Conservation (phyloP, 805 yeast genomes). For the Nakazawaea molendinolei region DNA sequence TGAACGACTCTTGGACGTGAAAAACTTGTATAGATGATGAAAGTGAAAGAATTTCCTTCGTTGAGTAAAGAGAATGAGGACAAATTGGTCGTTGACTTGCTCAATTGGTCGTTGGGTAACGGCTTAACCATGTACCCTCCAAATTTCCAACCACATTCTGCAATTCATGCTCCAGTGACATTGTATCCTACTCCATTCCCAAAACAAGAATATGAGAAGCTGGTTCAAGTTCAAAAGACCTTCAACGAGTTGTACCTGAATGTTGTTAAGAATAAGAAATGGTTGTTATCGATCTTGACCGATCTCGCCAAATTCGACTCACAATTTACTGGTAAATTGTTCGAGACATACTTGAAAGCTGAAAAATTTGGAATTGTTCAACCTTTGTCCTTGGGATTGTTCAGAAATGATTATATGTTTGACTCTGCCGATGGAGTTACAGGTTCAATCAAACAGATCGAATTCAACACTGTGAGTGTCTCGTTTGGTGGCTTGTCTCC, state of each 20-base stretch:
- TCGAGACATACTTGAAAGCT: conserved; percentile 50
- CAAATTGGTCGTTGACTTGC: conserved; percentile 37
- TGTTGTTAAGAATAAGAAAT: conserved; percentile 50
- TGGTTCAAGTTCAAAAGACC: conserved; percentile 54
- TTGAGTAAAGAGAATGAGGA: conserved; percentile 14
- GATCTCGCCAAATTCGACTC: conserved; percentile 53
- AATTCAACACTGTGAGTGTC: conserved; percentile 92
- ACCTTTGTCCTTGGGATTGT: conserved; percentile 71
- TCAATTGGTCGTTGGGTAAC: conserved; percentile 73
- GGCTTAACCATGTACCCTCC: conserved; percentile 83
- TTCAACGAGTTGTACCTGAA: conserved; percentile 74
- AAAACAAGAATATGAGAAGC: conserved; percentile 53
- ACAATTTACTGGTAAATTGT: conserved; percentile 78
- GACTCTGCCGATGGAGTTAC: conserved; percentile 38
- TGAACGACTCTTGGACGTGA: no score
- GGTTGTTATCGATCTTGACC: conserved; percentile 54
- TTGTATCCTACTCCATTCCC: conserved; percentile 90
- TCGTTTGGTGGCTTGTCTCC: conserved; percentile 90
- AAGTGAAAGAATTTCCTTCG: conserved; percentile 11
- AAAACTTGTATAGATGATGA: not conserved
- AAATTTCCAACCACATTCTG: conserved; percentile 34
- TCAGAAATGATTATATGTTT: conserved; percentile 85
- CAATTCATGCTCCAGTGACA: conserved; percentile 81
- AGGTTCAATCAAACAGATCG: conserved; percentile 77
- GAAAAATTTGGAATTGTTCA: conserved; percentile 46